Base-by-base conservation (phyloP, 495 filamentous ascomycete genomes). In the Penicillium flavigenum region DNA sequence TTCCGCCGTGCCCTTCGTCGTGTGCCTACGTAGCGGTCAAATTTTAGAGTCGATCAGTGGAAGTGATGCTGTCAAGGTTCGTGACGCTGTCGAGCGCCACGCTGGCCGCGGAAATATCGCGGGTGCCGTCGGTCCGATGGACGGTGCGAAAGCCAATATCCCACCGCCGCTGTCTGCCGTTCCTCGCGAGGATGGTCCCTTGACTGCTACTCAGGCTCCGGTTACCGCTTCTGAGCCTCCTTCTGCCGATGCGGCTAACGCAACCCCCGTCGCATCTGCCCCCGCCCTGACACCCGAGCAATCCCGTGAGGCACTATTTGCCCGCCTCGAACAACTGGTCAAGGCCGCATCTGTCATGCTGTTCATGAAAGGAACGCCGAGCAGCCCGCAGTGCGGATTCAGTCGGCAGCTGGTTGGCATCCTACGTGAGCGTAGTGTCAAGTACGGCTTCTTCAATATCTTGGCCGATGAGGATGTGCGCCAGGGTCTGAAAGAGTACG, bases 381-480 rank as follows among this genome's bases (percentile, higher is more conserved):
- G 86, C 61, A 81, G 84, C 54, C 94, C 94, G 7, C 91, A 97
- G 74, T 98, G 94, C 69, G 94, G 94, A 3, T 98, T 97, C 77
- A 94, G 89, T 60, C 81, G 92, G 51, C 91, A 96, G 75, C 69
- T 96, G 38, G 95, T 98, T 16, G 84, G 78, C 3, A 79, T 98
- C 36, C 75, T 98, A 55, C 84, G 94, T 55, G 92, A 96, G 77
- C 84, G 87, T 57, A 86, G 87, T 49, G 88, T 99, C 38, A 88
- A 93, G 68, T 99, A 98, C 73, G 95, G 94, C 7, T 98, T 98
- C 81, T 99, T 99, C 76, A 98, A 99, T 67, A 98, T 96, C 60
- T 74, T 99, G 52, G 94, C 94, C 60, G 94, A 99, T 72, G 94
- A 99, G 65, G 94, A 97, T 62, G 95, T 99, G 17, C 81, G 94